Conservation (phyloP, 805 yeast genomes). For the Metschnikowia colocasiae region DNA sequence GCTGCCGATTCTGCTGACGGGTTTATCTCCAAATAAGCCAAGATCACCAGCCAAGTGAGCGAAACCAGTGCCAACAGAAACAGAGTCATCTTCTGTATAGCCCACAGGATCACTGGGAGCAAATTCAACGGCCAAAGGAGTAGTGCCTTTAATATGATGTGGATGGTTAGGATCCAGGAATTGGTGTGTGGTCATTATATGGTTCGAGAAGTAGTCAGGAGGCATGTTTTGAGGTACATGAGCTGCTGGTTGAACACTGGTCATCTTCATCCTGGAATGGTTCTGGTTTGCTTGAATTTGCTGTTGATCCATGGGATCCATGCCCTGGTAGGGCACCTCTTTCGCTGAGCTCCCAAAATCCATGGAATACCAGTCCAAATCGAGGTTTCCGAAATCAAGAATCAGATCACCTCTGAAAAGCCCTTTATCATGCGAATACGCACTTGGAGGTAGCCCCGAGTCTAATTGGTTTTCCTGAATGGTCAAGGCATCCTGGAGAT, state of each 20-base stretch:
- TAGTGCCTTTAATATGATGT: constrained; percentile 38
- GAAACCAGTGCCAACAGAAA: constrained; percentile 11
- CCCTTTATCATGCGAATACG: constrained; percentile 28
- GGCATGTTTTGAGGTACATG: constrained; percentile 8
- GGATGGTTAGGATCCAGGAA: constrained; percentile 38
- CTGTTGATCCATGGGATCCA: not conserved
- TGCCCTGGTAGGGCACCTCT: not conserved
- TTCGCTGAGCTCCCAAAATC: constrained; percentile 6
- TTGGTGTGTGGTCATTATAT: constrained; percentile 22
- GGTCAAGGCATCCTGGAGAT: constrained; percentile 40
- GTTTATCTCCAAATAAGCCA: constrained; percentile 1
- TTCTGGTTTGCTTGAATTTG: not conserved
- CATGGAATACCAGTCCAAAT: constrained; percentile 22
- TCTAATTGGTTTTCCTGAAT: constrained; percentile 34
- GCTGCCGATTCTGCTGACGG: not conserved
- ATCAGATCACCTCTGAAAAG: constrained; percentile 19
- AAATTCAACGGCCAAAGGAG: constrained; percentile 33
- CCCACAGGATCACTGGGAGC: constrained; percentile 16
- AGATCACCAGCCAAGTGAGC: constrained; percentile 13
- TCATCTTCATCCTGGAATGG: not conserved
- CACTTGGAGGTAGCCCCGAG: constrained; percentile 25
- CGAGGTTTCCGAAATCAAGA: constrained; percentile 23
- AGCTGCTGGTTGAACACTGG: constrained; percentile 14
- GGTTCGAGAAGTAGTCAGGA: constrained; percentile 18
- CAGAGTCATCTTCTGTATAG: constrained; percentile 2